These are phyloP conservation scores for Globisporangium solare DNA, from an alignment of 352 stramenopile species.

Conservation along the genomic window DNA sequence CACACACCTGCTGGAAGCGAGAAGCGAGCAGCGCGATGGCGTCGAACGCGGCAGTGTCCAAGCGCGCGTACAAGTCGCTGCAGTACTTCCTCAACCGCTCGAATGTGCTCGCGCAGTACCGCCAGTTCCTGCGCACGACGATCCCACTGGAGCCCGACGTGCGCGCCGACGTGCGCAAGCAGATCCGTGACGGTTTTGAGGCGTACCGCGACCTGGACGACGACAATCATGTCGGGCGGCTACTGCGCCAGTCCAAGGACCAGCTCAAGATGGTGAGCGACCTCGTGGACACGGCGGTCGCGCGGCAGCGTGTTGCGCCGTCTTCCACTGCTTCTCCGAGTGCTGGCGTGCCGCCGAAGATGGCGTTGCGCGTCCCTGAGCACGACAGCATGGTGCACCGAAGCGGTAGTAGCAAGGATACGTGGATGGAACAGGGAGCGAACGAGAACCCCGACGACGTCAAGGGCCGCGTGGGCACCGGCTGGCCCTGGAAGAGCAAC, in stretches of 20 bases:
- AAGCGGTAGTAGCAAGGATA: constrained; percentile 13
- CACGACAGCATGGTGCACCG: constrained; percentile 3
- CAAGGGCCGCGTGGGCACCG: constrained; percentile 48
- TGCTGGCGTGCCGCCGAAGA: background rate
- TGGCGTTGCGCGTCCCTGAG: background rate
- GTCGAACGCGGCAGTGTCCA: constrained; percentile 11
- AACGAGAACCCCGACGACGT: constrained; percentile 46
- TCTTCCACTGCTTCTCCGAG: background rate
- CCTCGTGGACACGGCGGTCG: constrained; percentile 58
- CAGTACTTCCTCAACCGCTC: constrained; percentile 75
- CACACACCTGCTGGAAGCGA: no score
- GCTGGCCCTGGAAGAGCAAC: constrained; percentile 63
- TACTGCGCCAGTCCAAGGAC: constrained; percentile 50
- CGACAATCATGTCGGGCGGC: constrained; percentile 37
- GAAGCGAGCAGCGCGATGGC: background rate
- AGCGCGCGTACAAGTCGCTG: constrained; percentile 53
- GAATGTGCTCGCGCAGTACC: constrained; percentile 56
- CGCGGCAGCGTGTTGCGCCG: constrained; percentile 30
- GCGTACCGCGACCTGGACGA: constrained; percentile 42
- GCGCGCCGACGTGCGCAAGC: constrained; percentile 45
- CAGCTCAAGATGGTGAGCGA: constrained; percentile 70
- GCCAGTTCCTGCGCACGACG: constrained; percentile 57
- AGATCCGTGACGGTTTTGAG: constrained; percentile 62
- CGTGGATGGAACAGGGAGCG: constrained; percentile 28
- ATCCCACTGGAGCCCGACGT: constrained; percentile 36